Conservation (phyloP, 2,329 filamentous ascomycete genomes). For the Stagonosporopsis rhizophila region DNA sequence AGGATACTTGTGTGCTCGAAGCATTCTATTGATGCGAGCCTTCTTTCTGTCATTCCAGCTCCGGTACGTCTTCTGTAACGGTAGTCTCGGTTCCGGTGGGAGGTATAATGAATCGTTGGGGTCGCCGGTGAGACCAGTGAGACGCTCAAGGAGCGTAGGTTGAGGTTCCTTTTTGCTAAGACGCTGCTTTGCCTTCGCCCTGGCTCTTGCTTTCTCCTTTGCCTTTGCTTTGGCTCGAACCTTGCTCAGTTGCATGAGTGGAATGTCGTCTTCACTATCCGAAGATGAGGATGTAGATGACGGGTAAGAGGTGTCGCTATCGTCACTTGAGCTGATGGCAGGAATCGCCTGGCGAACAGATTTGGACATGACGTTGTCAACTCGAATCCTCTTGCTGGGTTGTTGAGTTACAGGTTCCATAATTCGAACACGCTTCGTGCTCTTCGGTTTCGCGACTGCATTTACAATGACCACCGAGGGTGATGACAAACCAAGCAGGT, state of each 20-base stretch:
- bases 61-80: slow-evolving; percentile 6
- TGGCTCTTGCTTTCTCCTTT: slow-evolving; percentile 9
- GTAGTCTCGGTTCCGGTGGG: slow-evolving; percentile 22
- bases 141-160: slow-evolving; percentile 43
- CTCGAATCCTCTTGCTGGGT: slow-evolving; percentile 25
- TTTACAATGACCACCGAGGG: neutral
- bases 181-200: slow-evolving; percentile 17
- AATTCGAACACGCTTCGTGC: slow-evolving; percentile 33
- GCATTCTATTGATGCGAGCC: slow-evolving; percentile 15
- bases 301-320: slow-evolving; percentile 14
- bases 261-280: slow-evolving; percentile 22
- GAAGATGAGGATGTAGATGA: slow-evolving; percentile 14
- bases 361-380: neutral
- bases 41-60: slow-evolving; percentile 27
- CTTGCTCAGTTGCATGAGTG: slow-evolving; percentile 7
- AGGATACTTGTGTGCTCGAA: slow-evolving; percentile 25
- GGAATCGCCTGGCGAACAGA: neutral
- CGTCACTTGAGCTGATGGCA: slow-evolving; percentile 12
- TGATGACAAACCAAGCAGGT: slow-evolving; percentile 14
- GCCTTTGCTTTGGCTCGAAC: neutral
- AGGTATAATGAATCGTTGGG: slow-evolving; percentile 38
- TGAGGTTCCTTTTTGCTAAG: slow-evolving; percentile 13
- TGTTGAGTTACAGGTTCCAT: slow-evolving; percentile 15
- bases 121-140: slow-evolving; percentile 46
- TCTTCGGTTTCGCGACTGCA: neutral